These are phyloP conservation scores for Cicer arietinum DNA, from an alignment of 306 rosid genomes.

Conservation along the genomic window DNA sequence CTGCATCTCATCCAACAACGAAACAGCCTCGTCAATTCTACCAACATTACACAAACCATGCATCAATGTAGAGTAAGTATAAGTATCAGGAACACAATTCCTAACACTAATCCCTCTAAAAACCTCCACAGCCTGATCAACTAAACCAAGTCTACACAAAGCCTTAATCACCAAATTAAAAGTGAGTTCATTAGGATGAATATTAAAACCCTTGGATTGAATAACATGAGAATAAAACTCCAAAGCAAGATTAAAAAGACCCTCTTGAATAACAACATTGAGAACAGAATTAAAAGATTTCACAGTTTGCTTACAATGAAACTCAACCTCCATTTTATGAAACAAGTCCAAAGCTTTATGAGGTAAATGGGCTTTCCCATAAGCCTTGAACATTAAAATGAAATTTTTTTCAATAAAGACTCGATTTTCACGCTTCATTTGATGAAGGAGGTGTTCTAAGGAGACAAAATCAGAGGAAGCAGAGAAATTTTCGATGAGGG, in stretches of 20 bases:
- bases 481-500: slow-evolving; percentile 71
- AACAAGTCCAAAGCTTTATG: slow-evolving; percentile 75
- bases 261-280: slow-evolving; percentile 73
- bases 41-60: slow-evolving; percentile 82
- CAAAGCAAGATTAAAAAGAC: slow-evolving; percentile 57
- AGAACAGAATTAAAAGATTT: slow-evolving; percentile 91
- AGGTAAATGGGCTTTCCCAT: slow-evolving; percentile 82
- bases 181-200: slow-evolving; percentile 73
- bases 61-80: slow-evolving; percentile 82
- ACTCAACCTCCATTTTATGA: slow-evolving; percentile 74
- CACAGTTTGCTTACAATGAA: slow-evolving; percentile 76
- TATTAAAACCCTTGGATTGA: slow-evolving; percentile 44
- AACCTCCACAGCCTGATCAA: slow-evolving; percentile 72
- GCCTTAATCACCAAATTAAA: slow-evolving; percentile 85
- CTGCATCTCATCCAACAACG: slow-evolving; percentile 93
- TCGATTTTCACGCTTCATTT: slow-evolving; percentile 74
- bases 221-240: slow-evolving; percentile 63
- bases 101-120: slow-evolving; percentile 74
- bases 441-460: slow-evolving; percentile 63
- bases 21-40: slow-evolving; percentile 80
- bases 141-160: slow-evolving; percentile 78
- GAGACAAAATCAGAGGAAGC: slow-evolving; percentile 62
- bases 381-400: slow-evolving; percentile 76
- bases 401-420: slow-evolving; percentile 64
- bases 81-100: slow-evolving; percentile 70